Percentiles rank a stretch among this genome's conserved stretches.
These are phyloP conservation scores for Phymatotrichopsis omnivora DNA, from an alignment of 2,329 filamentous ascomycete species.

Conservation along the genomic window DNA sequence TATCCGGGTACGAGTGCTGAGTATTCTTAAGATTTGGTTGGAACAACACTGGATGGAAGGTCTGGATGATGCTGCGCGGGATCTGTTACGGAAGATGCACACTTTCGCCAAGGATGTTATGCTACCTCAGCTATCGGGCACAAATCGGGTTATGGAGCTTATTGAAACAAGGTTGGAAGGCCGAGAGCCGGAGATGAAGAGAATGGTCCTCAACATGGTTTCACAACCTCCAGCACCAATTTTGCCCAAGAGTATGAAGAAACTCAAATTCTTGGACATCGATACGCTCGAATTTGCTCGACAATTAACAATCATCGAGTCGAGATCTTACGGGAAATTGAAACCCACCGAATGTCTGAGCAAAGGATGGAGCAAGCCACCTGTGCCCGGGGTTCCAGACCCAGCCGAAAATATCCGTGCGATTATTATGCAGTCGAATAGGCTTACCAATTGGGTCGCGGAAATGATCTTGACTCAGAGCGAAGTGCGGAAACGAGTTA, in stretches of 20 bases:
- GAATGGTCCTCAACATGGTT: conserved; percentile 76
- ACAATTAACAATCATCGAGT: conserved; percentile 94
- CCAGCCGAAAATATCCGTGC: conserved; percentile 91
- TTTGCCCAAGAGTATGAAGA: conserved; percentile 98
- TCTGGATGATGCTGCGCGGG: conserved; percentile 68
- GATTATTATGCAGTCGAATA: conserved; percentile 93
- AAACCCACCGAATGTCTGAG: conserved; percentile 92
- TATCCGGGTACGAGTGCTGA: conserved; percentile 91
- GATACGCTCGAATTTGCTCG: conserved; percentile 94
- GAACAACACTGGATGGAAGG: conserved; percentile 99
- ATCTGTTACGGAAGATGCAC: conserved; percentile 79
- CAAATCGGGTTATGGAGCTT: conserved; percentile 70
- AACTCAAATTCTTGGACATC: conserved; percentile 95
- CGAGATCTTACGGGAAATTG: conserved; percentile 87
- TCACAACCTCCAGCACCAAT: conserved; percentile 77
- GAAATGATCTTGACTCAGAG: conserved; percentile 96
- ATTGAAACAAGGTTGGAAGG: conserved; percentile 82
- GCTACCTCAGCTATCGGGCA: conserved; percentile 84
- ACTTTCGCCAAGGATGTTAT: conserved; percentile 88
- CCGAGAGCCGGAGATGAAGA: conserved; percentile 75
- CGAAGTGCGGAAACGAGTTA: conserved; percentile 90
- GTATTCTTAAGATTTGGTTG: conserved; percentile 97
- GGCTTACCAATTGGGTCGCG: conserved; percentile 98
- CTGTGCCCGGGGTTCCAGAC: conserved; percentile 45
- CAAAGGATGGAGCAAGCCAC: conserved; percentile 97